Percentiles rank a stretch among this genome's conserved stretches.
Conservation (phyloP, 163 green algal genomes). For the Coccomyxa subellipsoidea region DNA sequence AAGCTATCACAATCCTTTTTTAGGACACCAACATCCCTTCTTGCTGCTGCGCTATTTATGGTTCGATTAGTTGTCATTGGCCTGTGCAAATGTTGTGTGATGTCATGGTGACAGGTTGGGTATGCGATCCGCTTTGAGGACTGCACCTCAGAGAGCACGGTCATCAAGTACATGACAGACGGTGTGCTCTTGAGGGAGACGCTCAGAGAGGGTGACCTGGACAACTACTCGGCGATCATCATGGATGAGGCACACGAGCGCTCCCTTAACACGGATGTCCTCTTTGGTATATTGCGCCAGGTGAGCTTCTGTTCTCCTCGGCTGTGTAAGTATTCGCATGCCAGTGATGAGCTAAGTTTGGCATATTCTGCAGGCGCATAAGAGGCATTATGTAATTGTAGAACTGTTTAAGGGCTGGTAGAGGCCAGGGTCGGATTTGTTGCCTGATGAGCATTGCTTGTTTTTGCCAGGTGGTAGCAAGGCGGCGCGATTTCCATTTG, state of each 20-base stretch:
- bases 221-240: conserved; percentile 89
- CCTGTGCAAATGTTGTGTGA: neutral
- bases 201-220: conserved; percentile 86
- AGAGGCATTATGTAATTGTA: too few species aligned
- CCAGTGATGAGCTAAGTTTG: neutral
- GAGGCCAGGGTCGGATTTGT: too few species aligned
- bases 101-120: conserved; percentile 36
- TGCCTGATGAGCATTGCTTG: neutral
- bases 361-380: too few species aligned
- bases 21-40: too few species aligned
- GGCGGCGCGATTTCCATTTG: conserved; percentile 89
- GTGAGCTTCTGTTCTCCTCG: conserved; percentile 13
- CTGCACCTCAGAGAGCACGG: conserved; percentile 75
- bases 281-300: conserved; percentile 94
- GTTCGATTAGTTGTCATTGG: too few species aligned
- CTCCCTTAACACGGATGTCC: conserved; percentile 77
- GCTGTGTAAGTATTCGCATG: neutral
- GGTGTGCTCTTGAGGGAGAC: conserved; percentile 96
- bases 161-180: conserved; percentile 96
- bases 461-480: conserved; percentile 64
- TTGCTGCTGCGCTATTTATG: too few species aligned
- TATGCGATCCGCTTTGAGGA: conserved; percentile 99
- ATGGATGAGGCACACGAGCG: conserved; percentile 81
- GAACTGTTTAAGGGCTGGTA: too few species aligned
- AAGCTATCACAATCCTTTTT: neutral